A percentile compares a stretch with the other conserved stretches of the same genome.
Conservation (phyloP, 129 eudicot species). For the Sambucus nigra region DNA sequence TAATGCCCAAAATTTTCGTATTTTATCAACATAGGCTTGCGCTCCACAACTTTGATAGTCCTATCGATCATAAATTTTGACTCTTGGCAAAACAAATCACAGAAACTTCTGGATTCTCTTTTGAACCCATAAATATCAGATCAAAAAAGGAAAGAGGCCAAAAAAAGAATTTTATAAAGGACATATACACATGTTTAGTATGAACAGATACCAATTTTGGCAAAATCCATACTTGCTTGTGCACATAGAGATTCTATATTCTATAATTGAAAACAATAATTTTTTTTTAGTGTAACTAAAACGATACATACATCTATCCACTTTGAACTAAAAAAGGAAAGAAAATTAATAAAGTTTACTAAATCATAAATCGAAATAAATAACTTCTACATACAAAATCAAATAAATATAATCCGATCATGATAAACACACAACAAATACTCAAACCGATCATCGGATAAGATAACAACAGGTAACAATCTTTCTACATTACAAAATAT, state of each 20-base stretch:
- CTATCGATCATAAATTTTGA: too few relatives aligned
- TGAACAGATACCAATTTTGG: conserved; percentile 9
- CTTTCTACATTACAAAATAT: background rate
- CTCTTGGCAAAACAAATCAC: too few relatives aligned
- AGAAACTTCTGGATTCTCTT: background rate
- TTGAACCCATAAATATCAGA: background rate
- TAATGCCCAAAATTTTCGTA: too few relatives aligned
- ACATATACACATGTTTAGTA: conserved; percentile 12
- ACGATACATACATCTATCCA: background rate
- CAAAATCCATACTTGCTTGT: conserved; percentile 1
- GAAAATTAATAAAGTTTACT: background rate
- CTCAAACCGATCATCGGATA: conserved; percentile 16
- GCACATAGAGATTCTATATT: conserved; percentile 12
- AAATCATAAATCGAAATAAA: background rate
- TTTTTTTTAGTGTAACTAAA: conserved; percentile 18
- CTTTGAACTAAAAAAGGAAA: background rate
- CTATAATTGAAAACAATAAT: conserved; percentile 12
- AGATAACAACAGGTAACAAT: conserved; percentile 3
- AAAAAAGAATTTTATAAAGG: conserved; percentile 17
- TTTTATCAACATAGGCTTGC: too few relatives aligned
- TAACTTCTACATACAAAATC: background rate
- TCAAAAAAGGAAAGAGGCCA: conserved; percentile 6
- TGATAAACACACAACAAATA: background rate
- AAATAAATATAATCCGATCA: background rate
- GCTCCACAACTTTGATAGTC: too few relatives aligned